Evolutionary conservation across 371 early-diverging fungal species (phyloP), one percentile per base, ranked within the genome.

Genomic region (Batrachochytrium dendrobatidis): DNA sequence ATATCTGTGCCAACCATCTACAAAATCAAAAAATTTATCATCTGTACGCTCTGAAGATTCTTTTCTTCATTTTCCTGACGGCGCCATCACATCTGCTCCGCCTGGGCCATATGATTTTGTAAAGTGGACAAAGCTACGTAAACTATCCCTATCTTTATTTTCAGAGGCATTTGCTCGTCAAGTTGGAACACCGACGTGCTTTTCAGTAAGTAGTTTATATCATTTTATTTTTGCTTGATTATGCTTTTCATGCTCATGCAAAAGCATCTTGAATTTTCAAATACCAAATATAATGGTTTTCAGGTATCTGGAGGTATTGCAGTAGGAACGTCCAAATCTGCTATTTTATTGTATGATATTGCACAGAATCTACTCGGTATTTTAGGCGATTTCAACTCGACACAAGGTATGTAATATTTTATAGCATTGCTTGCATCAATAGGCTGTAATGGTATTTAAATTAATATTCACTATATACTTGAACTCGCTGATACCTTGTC

Each of bases 241-340:
- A n/a, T n/a, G n/a, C 35, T 39, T 55, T 56, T 17, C 17, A 39
- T 17, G 43, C 43, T 39, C n/a, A n/a, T 39, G 43, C 17, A n/a
- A n/a, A n/a, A 39, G 43, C 17, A n/a, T n/a, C n/a, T n/a, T 18
- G 17, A 30, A 4, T 63, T 64, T 2, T 62, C 65, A 3, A 61
- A 63, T 20, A 67, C 63, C 31, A 60, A 58, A 56, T 7, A 17
- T 22, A 3, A 56, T 59, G 53, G 18, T 44, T 25, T 18, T 29
- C 55, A 80, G 78, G 80, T 80, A 3, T 68, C 75, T 20, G 80
- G 81, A 33, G 69, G 82, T 1, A 86, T 90, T 35, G 85, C 84
- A 3, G 73, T 90, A 46, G 90, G 89, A 17, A 90, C 88, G 0
- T 85, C 85, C 1, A 77, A 86, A 51, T 81, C 87, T 25, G 67